A percentile compares a stretch with the other conserved stretches of the same genome.
Conservation (phyloP, 306 rosid genomes). For the Sindora glabra region DNA sequence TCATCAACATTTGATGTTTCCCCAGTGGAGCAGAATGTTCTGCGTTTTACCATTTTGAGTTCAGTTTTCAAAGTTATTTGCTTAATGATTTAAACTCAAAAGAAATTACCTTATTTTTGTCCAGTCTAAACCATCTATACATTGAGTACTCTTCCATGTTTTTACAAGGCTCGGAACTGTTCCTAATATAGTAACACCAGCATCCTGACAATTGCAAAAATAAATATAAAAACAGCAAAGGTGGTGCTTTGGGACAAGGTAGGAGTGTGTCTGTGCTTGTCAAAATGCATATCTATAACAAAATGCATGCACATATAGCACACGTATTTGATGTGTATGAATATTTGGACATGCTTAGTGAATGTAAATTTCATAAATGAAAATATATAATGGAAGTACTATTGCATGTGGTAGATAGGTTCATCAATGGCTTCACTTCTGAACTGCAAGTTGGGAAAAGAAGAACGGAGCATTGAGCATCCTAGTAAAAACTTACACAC, state of each 20-base stretch:
- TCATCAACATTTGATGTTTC: constrained; percentile 78
- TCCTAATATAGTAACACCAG: constrained; percentile 78
- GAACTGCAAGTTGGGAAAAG: not conserved
- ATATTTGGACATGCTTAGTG: too few relatives aligned
- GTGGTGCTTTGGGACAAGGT: not conserved
- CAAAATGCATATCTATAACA: not conserved
- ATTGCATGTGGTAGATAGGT: not conserved
- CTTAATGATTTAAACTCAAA: not conserved
- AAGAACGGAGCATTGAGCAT: not conserved
- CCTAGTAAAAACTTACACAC: too few relatives aligned
- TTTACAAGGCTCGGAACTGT: constrained; percentile 93
- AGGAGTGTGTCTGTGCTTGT: not conserved
- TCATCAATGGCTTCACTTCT: not conserved
- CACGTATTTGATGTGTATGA: too few relatives aligned
- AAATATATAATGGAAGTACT: too few relatives aligned
- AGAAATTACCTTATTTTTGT: constrained; percentile 62
- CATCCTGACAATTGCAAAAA: constrained; percentile 65
- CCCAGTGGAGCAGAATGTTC: constrained; percentile 58
- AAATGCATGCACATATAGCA: too few relatives aligned
- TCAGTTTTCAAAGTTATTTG: not conserved
- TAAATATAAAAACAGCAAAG: not conserved
- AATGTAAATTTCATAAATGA: not conserved
- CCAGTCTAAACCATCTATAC: constrained; percentile 88
- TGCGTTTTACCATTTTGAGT: constrained; percentile 31
- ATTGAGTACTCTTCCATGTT: constrained; percentile 69